Percentiles rank a stretch among this genome's conserved stretches.
These are phyloP conservation scores for Candida sanyaensis DNA, from an alignment of 1,139 yeast species.

Conservation along the genomic window DNA sequence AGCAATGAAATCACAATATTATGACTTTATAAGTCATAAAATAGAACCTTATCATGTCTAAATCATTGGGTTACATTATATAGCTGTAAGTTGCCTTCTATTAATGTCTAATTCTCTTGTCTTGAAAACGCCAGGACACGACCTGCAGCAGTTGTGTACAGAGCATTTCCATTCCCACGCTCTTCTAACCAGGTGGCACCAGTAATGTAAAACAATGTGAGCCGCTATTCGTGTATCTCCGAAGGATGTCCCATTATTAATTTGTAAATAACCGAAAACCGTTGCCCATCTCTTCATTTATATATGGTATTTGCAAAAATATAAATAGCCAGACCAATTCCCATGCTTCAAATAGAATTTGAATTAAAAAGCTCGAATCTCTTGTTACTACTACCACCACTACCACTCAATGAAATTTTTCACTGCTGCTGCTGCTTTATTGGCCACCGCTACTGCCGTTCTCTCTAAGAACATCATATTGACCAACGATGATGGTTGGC, in stretches of 20 bases:
- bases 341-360: too few species aligned
- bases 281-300: not conserved
- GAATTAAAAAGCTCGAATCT: too few species aligned
- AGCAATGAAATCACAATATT: too few species aligned
- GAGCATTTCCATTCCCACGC: too few species aligned
- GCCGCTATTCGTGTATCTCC: not conserved
- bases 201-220: not conserved
- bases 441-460: constrained; percentile 16
- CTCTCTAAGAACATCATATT: constrained; percentile 51
- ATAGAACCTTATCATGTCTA: too few species aligned
- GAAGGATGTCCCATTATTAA: not conserved
- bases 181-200: not conserved
- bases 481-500: constrained; percentile 64
- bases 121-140: not conserved
- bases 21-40: too few species aligned
- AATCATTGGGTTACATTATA: too few species aligned
- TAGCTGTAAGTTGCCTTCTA: too few species aligned
- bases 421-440: constrained; percentile 9
- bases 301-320: not conserved
- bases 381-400: too few species aligned
- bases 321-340: not conserved
- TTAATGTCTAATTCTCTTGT: too few species aligned
- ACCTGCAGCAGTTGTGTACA: not conserved
- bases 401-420: constrained; percentile 11
- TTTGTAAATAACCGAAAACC: not conserved